Evolutionary conservation across 148 eudicot genomes (phyloP), one percentile per base, ranked within the genome.

Genomic region (Camellia lanceoleosa): DNA sequence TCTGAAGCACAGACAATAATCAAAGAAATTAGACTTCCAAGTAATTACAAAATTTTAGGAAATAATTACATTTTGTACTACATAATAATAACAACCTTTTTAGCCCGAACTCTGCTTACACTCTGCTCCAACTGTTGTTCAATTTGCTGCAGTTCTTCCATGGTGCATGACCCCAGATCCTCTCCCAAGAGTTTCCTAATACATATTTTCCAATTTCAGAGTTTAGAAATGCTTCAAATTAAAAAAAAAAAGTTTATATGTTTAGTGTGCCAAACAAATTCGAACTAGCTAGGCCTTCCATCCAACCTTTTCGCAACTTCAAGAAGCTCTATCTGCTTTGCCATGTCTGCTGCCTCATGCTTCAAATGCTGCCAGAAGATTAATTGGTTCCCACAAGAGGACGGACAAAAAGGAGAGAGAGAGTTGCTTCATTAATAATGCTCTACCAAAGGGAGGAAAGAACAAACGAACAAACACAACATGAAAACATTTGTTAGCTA

Each of bases 151-250:
- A 95, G 90, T 78, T 95, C 98, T 71, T 88, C 89, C 66, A 90
- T 18, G 76, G 71, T 75, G 94, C 95, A 91, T 79, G 92, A 46
- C 52, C 88, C 89, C 61, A 95, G 23, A 43, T 90, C 90, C 81
- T 93, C 96, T 80, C 98, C 98, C 80, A 93, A 82, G 64, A 95
- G 87, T 86, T 85, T 90, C 89, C 98, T 95, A 59, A 58, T 58
- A 3, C 3, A 65, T n/a, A 68, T 63, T 30, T 30, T 38, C 68
- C 68, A 23, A 4, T 62, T 62, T 19, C 30, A 62, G 23, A 3
- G 65, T 62, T 62, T 5, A 62, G 30, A 49, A 49, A n/a, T 5
- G 11, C 30, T 15, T 9, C 12, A 7, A 18, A 11, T 16, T 15
- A 3, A 19, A 60, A 60, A 78, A 3, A 41, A 46, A 23, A 72